A percentile compares a stretch with the other conserved stretches of the same genome.
Evolutionary conservation across 139 green algal genomes (phyloP).

Genomic region (Helicosporidium sp.): DNA sequence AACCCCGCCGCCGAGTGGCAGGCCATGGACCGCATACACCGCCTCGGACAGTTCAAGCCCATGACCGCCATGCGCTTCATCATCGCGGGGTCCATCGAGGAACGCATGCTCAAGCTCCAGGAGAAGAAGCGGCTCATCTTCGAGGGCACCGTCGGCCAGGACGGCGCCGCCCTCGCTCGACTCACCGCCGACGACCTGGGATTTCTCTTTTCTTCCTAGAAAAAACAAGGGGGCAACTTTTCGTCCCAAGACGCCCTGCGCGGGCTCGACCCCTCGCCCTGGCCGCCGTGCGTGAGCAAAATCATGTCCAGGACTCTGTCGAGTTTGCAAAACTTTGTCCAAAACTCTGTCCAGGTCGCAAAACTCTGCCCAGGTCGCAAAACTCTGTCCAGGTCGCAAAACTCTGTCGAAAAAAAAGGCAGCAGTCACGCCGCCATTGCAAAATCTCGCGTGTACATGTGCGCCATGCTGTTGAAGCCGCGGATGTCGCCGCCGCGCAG

Average conservation of each 20-base stretch:
- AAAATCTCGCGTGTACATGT: slow-evolving; percentile 74
- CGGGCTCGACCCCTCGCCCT: no score
- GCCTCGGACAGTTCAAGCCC: slow-evolving; percentile 69
- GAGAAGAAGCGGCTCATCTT: slow-evolving; percentile 50
- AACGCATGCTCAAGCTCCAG: slow-evolving; percentile 77
- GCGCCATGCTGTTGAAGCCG: slow-evolving; percentile 69
- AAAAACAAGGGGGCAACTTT: no score
- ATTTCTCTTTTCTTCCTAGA: slow-evolving; percentile 90
- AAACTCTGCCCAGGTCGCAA: no score
- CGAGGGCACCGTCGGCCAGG: slow-evolving; percentile 66
- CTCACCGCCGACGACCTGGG: slow-evolving; percentile 76
- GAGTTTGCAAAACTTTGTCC: no score
- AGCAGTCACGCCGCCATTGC: slow-evolving; percentile 7
- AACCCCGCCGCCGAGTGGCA: slow-evolving; percentile 41
- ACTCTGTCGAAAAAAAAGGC: no score
- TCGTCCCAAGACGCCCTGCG: no score
- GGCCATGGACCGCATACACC: slow-evolving; percentile 72
- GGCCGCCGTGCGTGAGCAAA: no score
- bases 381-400: no score
- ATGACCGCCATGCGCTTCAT: slow-evolving; percentile 63
- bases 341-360: no score
- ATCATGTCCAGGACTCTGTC: no score
- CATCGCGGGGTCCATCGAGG: slow-evolving; percentile 72
- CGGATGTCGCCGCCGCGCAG: slow-evolving; percentile 56
- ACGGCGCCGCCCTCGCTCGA: slow-evolving; percentile 48